phyloP scores from a whole-genome alignment of 371 early-diverging fungal species.

The Mucor velutinosus region DNA sequence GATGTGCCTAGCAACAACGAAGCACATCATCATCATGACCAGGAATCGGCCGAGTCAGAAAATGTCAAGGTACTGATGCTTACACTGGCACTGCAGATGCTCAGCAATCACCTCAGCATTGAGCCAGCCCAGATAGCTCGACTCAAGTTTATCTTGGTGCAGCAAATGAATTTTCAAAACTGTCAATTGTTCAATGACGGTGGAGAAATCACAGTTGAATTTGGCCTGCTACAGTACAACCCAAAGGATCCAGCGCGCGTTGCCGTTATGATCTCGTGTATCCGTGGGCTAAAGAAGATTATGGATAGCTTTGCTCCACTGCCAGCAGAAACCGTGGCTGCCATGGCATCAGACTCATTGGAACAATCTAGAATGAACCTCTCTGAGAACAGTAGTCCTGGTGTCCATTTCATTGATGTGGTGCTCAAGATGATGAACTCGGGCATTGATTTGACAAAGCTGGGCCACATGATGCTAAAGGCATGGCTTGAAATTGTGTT shows the following conservation, averaged over 20 bases:
- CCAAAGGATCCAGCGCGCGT: conserved; percentile 36
- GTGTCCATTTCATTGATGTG: conserved; percentile 50
- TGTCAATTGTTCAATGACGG: conserved; percentile 35
- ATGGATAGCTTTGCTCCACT: conserved; percentile 56
- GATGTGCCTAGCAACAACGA: not conserved
- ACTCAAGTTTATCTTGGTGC: conserved; percentile 45
- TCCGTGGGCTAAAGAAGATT: conserved; percentile 51
- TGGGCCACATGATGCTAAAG: conserved; percentile 53
- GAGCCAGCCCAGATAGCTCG: conserved; percentile 37
- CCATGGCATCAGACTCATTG: conserved; percentile 35
- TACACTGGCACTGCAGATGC: conserved; percentile 54
- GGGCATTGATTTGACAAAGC: conserved; percentile 38
- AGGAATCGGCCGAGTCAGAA: conserved; percentile 31
- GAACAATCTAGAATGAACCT: conserved; percentile 39
- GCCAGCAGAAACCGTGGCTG: conserved; percentile 45
- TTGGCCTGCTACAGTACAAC: conserved; percentile 41
- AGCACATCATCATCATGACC: not conserved
- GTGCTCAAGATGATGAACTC: conserved; percentile 54
- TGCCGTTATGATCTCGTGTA: conserved; percentile 39
- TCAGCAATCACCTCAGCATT: conserved; percentile 47
- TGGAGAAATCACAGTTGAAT: conserved; percentile 37
- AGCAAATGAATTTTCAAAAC: conserved; percentile 46
- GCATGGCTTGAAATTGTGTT: conserved; percentile 60
- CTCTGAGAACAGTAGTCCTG: conserved; percentile 50
- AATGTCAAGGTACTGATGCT: conserved; percentile 49